Conservation (phyloP, 805 yeast species). For the Saturnispora serradocipensis region DNA sequence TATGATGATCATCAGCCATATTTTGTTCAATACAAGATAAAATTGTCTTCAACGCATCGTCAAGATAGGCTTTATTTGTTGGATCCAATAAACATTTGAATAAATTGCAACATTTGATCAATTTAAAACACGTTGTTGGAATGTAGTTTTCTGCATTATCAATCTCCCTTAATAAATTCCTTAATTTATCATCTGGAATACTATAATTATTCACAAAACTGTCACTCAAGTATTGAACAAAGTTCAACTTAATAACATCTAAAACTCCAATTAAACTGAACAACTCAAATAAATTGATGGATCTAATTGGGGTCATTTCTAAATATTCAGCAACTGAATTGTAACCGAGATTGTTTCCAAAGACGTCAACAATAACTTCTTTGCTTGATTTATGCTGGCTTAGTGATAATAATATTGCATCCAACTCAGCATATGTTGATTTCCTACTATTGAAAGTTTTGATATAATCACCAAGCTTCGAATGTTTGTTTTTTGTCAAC, state of each 20-base stretch:
- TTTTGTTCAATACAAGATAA: conserved; percentile 17
- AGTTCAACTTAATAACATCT: conserved; percentile 14
- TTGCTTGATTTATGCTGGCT: conserved; percentile 7
- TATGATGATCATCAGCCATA: conserved; percentile 12
- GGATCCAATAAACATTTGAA: conserved; percentile 23
- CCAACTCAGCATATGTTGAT: conserved; percentile 18
- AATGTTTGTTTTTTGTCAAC: background rate
- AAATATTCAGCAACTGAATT: conserved; percentile 21
- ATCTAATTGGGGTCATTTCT: conserved; percentile 17
- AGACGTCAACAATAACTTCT: conserved; percentile 4
- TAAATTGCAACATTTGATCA: conserved; percentile 22
- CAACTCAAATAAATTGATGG: conserved; percentile 20
- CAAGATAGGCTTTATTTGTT: conserved; percentile 14
- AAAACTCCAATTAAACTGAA: conserved; percentile 19
- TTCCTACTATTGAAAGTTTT: conserved; percentile 14
- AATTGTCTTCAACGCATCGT: conserved; percentile 20
- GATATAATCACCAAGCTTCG: conserved; percentile 10
- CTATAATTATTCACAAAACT: conserved; percentile 1
- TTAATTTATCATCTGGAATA: background rate
- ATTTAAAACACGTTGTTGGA: conserved; percentile 21
- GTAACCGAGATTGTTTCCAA: conserved; percentile 12
- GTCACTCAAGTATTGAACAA: conserved; percentile 8
- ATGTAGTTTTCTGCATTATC: conserved; percentile 13
- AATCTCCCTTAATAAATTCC: conserved; percentile 3
- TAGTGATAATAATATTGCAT: conserved; percentile 14